These are phyloP conservation scores for Amanita phalloides DNA, from an alignment of 768 basidiomycete species.

Conservation along the genomic window DNA sequence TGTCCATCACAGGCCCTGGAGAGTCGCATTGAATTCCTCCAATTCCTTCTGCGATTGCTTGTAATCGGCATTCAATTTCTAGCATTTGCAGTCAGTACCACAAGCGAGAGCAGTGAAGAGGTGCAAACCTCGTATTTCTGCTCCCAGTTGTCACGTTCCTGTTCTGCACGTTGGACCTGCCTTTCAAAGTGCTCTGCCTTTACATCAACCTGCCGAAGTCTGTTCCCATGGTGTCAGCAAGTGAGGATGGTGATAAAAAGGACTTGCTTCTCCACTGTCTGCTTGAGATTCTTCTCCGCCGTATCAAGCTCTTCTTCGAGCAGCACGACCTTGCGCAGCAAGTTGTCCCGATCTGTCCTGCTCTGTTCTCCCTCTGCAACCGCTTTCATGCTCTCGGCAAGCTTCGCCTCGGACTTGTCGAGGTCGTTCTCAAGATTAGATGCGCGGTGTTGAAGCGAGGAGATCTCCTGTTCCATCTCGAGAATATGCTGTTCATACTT, in stretches of 20 bases:
- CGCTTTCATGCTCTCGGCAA: conserved; percentile 53
- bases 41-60: conserved; percentile 67
- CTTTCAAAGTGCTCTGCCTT: conserved; percentile 99
- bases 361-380: conserved; percentile 60
- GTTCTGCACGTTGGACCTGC: conserved; percentile 75
- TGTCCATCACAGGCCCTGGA: conserved; percentile 52
- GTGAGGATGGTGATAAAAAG: conserved; percentile 7
- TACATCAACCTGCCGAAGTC: conserved; percentile 92
- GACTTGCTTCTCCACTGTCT: conserved; percentile 91
- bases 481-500: conserved; percentile 60
- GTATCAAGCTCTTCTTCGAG: conserved; percentile 93
- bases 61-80: conserved; percentile 71
- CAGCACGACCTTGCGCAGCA: conserved; percentile 77
- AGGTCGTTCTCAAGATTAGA: conserved; percentile 52
- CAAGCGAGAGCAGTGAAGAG: conserved; percentile 2
- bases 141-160: conserved; percentile 91
- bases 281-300: conserved; percentile 94
- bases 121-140: conserved; percentile 76
- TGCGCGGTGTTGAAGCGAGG: conserved; percentile 68
- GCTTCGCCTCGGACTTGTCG: conserved; percentile 57
- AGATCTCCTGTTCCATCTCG: conserved; percentile 77
- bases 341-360: conserved; percentile 61
- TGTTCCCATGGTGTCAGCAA: conserved; percentile 19
- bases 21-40: conserved; percentile 67
- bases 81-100: conserved; percentile 8